phyloP scores from a whole-genome alignment of 352 stramenopile genomes.

The Blastocystis hominis region DNA sequence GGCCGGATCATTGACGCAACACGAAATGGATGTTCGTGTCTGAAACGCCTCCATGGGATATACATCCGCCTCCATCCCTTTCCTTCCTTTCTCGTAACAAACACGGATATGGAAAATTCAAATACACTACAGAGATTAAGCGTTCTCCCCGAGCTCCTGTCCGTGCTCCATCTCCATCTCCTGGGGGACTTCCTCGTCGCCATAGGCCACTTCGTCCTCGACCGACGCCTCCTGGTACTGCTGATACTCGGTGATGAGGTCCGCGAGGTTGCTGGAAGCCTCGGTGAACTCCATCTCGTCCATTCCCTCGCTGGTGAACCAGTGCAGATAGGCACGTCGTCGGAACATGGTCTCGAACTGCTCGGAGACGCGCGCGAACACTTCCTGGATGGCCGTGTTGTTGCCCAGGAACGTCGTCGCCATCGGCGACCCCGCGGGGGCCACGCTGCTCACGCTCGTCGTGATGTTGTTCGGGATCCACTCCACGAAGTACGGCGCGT shows the following conservation, averaged over 20 bases:
- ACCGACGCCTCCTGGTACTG: constrained; percentile 99
- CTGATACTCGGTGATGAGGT: constrained; percentile 99
- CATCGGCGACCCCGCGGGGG: constrained; percentile 93
- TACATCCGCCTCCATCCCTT: too few species aligned
- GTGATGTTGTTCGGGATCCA: too few species aligned
- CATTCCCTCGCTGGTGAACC: constrained; percentile 99
- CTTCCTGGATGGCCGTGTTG: constrained; percentile 96
- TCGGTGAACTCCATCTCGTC: constrained; percentile 99
- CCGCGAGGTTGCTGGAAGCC: constrained; percentile 99
- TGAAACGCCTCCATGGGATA: too few species aligned
- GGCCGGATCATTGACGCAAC: too few species aligned
- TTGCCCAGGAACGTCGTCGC: constrained; percentile 95
- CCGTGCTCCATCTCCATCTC: not conserved
- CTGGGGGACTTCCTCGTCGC: not conserved
- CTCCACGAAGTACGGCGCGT: constrained; percentile 99
- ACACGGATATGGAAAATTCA: not conserved
- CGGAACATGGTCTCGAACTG: constrained; percentile 99
- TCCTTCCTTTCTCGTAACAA: not conserved
- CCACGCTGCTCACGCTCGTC: constrained; percentile 96
- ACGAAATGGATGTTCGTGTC: too few species aligned
- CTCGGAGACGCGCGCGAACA: constrained; percentile 98
- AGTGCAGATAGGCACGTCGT: constrained; percentile 99
- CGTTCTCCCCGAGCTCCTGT: not conserved
- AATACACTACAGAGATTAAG: not conserved
- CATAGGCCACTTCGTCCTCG: constrained; percentile 78